Base-by-base conservation (phyloP, 805 yeast species). In the Kockiozyma suomiensis region DNA sequence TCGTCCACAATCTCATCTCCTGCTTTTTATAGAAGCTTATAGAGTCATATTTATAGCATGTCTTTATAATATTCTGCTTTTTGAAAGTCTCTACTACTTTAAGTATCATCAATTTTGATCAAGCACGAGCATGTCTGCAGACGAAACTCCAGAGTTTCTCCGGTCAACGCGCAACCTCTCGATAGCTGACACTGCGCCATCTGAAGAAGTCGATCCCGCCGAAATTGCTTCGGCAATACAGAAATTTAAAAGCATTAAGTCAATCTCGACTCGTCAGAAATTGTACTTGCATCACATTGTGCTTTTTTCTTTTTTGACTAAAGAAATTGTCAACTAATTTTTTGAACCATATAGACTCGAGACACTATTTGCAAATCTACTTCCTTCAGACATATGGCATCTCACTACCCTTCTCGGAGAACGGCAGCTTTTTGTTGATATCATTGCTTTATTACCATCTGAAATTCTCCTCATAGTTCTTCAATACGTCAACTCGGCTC, bases 341-440 rank as follows among this genome's bases (percentile, higher is more conserved):
- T 10, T 33, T n/a, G 19, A 26, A 28, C 13, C 17, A 41, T 17
- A 28, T 42, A 53, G 57, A 37, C 54, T 62, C 13, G 57, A 62
- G 21, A 19, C 32, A 5, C 38, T 62, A 10, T 52, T 60, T 35
- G 50, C 61, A 5, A 51, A 56, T 26, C 48, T 62, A 28, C 50
- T 55, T 26, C 66, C 66, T 5, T 62, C 66, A 4, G 66, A 62
- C 37, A 41, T 62, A 28, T 62, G 66, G 66, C 59, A 62, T 50
- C 59, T 62, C 17, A 62, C 66, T 2, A 55, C 52, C 1, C 40
- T 52, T 2, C 58, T 62, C 21, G 61, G 61, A 17, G 66, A 62
- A 30, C 55, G 66, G 13, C 61, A 59, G 17, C 53, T 59, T 12
- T 61, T 57, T 32, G 64, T 62, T 17, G 66, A 62, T 38, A 56